phyloP scores from a whole-genome alignment of 371 early-diverging fungal species.

The Mucor piriformis region DNA sequence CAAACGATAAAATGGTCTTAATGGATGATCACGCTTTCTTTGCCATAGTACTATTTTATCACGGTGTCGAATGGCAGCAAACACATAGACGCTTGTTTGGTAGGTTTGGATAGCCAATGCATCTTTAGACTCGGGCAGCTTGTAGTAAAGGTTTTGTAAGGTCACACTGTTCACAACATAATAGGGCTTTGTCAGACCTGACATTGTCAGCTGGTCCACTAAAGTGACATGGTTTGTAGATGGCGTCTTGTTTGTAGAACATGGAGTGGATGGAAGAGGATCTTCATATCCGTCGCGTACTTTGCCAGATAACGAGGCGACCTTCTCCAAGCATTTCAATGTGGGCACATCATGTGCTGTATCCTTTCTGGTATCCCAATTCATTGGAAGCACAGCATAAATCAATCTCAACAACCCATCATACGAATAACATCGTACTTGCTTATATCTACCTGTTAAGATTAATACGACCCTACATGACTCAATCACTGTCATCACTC shows the following conservation, averaged over 20 bases:
- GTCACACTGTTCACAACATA: slow-evolving; percentile 27
- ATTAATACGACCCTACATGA: slow-evolving; percentile 40
- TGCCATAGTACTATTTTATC: slow-evolving; percentile 52
- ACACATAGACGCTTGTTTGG: slow-evolving; percentile 41
- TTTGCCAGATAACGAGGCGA: slow-evolving; percentile 25
- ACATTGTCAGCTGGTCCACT: slow-evolving; percentile 10
- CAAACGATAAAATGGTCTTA: slow-evolving; percentile 32
- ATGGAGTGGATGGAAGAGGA: not conserved
- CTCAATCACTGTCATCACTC: slow-evolving; percentile 34
- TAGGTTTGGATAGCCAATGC: slow-evolving; percentile 32
- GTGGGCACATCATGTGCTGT: slow-evolving; percentile 27
- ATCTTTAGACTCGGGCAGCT: slow-evolving; percentile 45
- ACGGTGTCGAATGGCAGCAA: slow-evolving; percentile 36
- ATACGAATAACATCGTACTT: slow-evolving; percentile 49
- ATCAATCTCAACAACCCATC: slow-evolving; percentile 36
- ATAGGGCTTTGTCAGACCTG: slow-evolving; percentile 22
- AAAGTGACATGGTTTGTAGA: not conserved
- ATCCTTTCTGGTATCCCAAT: slow-evolving; percentile 30
- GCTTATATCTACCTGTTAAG: slow-evolving; percentile 38
- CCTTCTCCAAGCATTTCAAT: slow-evolving; percentile 18
- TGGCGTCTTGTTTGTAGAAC: not conserved
- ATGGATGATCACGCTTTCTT: slow-evolving; percentile 20
- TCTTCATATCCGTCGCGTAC: slow-evolving; percentile 1
- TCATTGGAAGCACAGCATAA: slow-evolving; percentile 30
- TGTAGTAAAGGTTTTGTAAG: slow-evolving; percentile 43